Conservation (phyloP, 257 asterid species). For the Anisodus acutangulus region DNA sequence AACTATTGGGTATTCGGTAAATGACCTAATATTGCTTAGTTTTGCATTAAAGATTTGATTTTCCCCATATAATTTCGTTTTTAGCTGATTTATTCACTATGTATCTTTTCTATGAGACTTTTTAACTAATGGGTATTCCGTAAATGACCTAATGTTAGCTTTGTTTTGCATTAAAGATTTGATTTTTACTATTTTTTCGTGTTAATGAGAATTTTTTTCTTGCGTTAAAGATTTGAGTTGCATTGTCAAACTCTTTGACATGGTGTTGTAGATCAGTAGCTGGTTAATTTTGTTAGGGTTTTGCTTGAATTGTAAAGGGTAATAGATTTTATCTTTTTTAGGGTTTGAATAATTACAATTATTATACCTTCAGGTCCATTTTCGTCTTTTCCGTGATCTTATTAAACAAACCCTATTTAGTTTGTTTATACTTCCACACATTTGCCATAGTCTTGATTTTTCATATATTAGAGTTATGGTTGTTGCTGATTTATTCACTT, state of each 20-base stretch:
- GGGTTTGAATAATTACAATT: too few species aligned
- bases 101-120: not conserved
- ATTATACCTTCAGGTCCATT: not conserved
- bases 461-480: not conserved
- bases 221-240: too few species aligned
- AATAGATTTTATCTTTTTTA: too few species aligned
- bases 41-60: not conserved
- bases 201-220: too few species aligned
- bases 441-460: not conserved
- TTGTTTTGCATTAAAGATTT: not conserved
- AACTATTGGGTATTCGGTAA: not conserved
- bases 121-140: not conserved
- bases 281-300: too few species aligned
- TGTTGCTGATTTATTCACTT: too few species aligned
- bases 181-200: too few species aligned
- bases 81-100: not conserved
- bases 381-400: not conserved
- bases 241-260: too few species aligned
- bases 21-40: not conserved
- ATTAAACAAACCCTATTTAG: not conserved
- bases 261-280: too few species aligned
- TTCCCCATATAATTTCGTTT: not conserved
- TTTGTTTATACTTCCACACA: not conserved
- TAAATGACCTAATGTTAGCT: not conserved
- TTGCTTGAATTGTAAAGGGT: too few species aligned